Evolutionary conservation across 164 flowering plant species (phyloP).

Genomic region (Tetracentron sinense): DNA sequence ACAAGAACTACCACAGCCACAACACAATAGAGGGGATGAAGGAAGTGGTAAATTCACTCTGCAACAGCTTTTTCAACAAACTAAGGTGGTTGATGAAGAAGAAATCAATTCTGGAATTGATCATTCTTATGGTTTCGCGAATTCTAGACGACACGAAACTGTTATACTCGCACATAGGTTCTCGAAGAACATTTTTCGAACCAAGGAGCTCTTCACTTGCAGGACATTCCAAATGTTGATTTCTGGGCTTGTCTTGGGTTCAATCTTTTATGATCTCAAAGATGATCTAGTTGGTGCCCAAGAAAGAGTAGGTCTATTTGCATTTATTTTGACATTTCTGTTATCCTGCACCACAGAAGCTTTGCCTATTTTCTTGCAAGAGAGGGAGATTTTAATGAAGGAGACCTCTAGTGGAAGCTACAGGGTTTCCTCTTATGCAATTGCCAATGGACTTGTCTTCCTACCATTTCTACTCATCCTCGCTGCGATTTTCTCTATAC

Average conservation of each 20-base stretch:
- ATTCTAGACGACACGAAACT: slow-evolving; percentile 59
- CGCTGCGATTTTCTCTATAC: slow-evolving; percentile 60
- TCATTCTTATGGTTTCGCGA: slow-evolving; percentile 39
- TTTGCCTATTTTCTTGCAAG: slow-evolving; percentile 88
- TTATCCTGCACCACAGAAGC: slow-evolving; percentile 82
- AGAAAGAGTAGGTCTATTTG: slow-evolving; percentile 83
- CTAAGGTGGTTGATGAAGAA: slow-evolving; percentile 59
- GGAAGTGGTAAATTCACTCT: slow-evolving; percentile 47
- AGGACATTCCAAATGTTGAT: slow-evolving; percentile 69
- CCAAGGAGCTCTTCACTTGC: slow-evolving; percentile 73
- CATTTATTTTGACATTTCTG: slow-evolving; percentile 77
- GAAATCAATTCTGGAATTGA: slow-evolving; percentile 10
- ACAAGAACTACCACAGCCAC: slow-evolving; percentile 4
- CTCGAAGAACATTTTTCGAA: slow-evolving; percentile 66
- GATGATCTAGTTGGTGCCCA: slow-evolving; percentile 55
- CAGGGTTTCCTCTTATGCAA: slow-evolving; percentile 80
- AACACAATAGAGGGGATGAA: slow-evolving; percentile 2
- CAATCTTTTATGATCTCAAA: slow-evolving; percentile 60
- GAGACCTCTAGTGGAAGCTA: slow-evolving; percentile 89
- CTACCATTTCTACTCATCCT: slow-evolving; percentile 77
- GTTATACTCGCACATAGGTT: slow-evolving; percentile 65
- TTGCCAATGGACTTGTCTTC: slow-evolving; percentile 83
- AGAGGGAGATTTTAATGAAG: slow-evolving; percentile 84
- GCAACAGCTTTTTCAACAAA: slow-evolving; percentile 78
- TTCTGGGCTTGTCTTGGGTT: slow-evolving; percentile 76